Base-by-base conservation (phyloP, 495 filamentous ascomycete genomes). In the Astrocystis sublimbata region DNA sequence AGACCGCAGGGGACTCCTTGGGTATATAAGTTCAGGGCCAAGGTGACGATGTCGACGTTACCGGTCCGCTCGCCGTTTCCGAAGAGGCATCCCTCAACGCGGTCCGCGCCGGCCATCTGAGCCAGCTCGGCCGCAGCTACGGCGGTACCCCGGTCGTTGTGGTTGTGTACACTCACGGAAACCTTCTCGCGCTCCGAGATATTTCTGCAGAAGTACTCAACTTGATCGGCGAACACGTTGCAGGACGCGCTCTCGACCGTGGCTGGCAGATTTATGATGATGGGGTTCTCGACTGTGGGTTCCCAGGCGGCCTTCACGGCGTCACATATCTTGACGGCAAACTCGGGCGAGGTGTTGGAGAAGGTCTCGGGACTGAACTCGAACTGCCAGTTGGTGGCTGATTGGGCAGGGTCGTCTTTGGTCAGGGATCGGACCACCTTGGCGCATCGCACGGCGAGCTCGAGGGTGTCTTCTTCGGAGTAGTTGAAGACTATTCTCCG, bases 281-380 rank as follows among this genome's bases (percentile, higher is more conserved):
- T 89, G 17, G 31, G 2, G 55, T n/a, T 86, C 84, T 65, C 89
- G 78, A 35, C 75, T 85, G 3, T 85, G 6, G 91, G 90, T 50
- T 77, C 89, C 91, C 91, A 94, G 6, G 89, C 89, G 10, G 76
- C 85, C 79, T 93, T 93, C 31, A 93, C 90, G 26, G 90, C 91
- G 69, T 92, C 87, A 65, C 91, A 94, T 26, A 94, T 83, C 71
- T 85, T 73, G 13, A 93, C 76, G 5, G 86, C 87, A 71, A 85
- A 94, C 10, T 90, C 89, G 8, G 87, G 84, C 49, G 86, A 80
- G n/a, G 88, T 88, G 71, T 92, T 90, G 3, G 88, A 90, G 76
- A 94, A 94, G 4, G 88, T 91, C 78, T 94, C 91, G 4, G 91
- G 91, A 10, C 86, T 90, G 76, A 93, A 94, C 70, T 93, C 90